Evolutionary conservation across 352 stramenopile species (phyloP), one percentile per base, ranked within the genome.

Genomic region (Globisporangium okanoganense): DNA sequence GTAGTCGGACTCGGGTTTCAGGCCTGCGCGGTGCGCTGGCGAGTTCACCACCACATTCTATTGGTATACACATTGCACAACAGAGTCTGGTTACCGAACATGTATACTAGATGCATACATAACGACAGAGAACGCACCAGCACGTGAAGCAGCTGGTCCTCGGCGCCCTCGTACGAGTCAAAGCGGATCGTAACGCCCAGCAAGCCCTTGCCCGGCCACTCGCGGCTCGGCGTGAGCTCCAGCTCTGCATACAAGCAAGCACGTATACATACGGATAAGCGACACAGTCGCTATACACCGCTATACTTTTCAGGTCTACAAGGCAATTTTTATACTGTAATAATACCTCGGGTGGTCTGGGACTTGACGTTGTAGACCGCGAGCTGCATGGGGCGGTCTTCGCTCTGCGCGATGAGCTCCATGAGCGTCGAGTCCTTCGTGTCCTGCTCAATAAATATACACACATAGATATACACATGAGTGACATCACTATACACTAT

Each of bases 161-260:
- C 96, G 0, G 95, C 94, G 24, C 95, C 84, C 61, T 97, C 82
- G 73, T 98, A 98, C 64, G 96, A 96, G 74, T 99, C 97, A 56
- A 99, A 97, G 45, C 95, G 92, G 62, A 99, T 99, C 16, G 97
- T 99, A 14, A 99, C 95, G 27, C 96, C 97, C 5, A 99, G 72
- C 14, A 99, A 78, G 8, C 96, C 96, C 57, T 98, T 96, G 38
- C 96, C 96, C 22, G 85, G 82, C 96, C 96, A 99, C 22, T 86
- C 81, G 25, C 91, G 82, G n/a, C 79, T 95, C 10, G 97, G 97
- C 22, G 82, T 96, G n/a, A 99, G 72, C 53, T 75, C 68, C 54
- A 95, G 54, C 27, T 88, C 82, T 88, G 56, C 33, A 41, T 36
- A 35, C 9, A 47, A 48, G 18, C 14, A 51, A 22, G 12, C 5